A percentile compares a stretch with the other conserved stretches of the same genome.
Evolutionary conservation across 352 stramenopile species (phyloP).

Genomic region (Pythium brachiatum): DNA sequence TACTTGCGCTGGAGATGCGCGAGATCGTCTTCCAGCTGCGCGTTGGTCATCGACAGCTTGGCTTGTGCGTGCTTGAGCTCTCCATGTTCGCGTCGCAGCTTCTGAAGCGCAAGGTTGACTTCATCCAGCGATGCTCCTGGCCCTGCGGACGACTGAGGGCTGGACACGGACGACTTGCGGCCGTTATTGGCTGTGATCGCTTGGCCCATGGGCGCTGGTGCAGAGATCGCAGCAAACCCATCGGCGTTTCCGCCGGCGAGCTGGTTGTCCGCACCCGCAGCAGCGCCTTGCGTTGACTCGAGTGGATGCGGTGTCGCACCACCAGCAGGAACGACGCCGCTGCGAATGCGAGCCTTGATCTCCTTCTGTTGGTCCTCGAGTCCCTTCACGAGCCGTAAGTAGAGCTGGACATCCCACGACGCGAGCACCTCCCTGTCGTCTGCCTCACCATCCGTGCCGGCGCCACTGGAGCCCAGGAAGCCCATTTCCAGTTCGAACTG

Average conservation of each 20-base stretch:
- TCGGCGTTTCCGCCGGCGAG: background rate
- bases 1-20: slow-evolving; percentile 63
- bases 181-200: background rate
- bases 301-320: background rate
- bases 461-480: background rate
- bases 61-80: slow-evolving; percentile 61
- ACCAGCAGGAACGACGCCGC: background rate
- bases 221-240: background rate
- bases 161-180: background rate
- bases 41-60: slow-evolving; percentile 60
- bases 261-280: background rate
- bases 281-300: background rate
- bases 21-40: slow-evolving; percentile 74
- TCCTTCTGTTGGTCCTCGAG: slow-evolving; percentile 55
- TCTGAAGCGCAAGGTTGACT: slow-evolving; percentile 65
- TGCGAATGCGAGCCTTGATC: slow-evolving; percentile 36
- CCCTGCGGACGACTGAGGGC: background rate
- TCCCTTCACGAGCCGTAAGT: slow-evolving; percentile 54
- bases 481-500: slow-evolving; percentile 48
- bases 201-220: background rate
- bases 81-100: slow-evolving; percentile 60
- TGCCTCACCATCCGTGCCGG: background rate
- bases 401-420: slow-evolving; percentile 69
- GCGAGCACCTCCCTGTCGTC: slow-evolving; percentile 59
- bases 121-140: slow-evolving; percentile 42